Conservation (phyloP, 2,329 filamentous ascomycete genomes). For the Curvularia eragrostidis region DNA sequence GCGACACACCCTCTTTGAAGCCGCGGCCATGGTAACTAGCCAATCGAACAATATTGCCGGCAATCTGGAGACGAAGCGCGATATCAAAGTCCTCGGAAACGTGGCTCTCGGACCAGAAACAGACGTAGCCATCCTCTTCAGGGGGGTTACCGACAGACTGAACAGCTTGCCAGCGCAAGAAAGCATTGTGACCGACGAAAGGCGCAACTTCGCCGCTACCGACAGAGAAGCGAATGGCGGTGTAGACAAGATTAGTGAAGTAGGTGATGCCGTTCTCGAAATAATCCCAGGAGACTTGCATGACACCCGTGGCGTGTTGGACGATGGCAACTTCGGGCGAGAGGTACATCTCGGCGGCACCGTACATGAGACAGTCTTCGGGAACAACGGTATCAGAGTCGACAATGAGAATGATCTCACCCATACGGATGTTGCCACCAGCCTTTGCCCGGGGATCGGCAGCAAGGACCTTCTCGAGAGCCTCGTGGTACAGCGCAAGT, state of each 20-base stretch:
- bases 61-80: constrained; percentile 71
- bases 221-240: constrained; percentile 71
- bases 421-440: constrained; percentile 82
- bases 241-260: constrained; percentile 79
- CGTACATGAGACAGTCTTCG: constrained; percentile 77
- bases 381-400: constrained; percentile 52
- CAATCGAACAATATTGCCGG: constrained; percentile 70
- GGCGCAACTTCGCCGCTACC: constrained; percentile 73
- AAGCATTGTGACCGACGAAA: constrained; percentile 78
- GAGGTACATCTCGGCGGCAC: constrained; percentile 79
- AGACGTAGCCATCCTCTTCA: constrained; percentile 62
- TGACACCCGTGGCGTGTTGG: constrained; percentile 71
- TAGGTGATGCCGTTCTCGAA: constrained; percentile 79
- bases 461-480: constrained; percentile 68
- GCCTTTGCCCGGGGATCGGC: constrained; percentile 74
- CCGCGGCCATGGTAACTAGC: constrained; percentile 71
- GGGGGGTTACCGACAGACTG: constrained; percentile 60
- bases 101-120: constrained; percentile 77
- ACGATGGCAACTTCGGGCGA: constrained; percentile 79
- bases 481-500: constrained; percentile 33
- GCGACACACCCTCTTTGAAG: constrained; percentile 74
- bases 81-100: constrained; percentile 81
- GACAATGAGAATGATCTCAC: constrained; percentile 77
- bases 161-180: constrained; percentile 71
- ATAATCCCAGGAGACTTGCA: constrained; percentile 73